Evolutionary conservation across 441 rosid genomes (phyloP).

Genomic region (Gossypium gossypioides): DNA sequence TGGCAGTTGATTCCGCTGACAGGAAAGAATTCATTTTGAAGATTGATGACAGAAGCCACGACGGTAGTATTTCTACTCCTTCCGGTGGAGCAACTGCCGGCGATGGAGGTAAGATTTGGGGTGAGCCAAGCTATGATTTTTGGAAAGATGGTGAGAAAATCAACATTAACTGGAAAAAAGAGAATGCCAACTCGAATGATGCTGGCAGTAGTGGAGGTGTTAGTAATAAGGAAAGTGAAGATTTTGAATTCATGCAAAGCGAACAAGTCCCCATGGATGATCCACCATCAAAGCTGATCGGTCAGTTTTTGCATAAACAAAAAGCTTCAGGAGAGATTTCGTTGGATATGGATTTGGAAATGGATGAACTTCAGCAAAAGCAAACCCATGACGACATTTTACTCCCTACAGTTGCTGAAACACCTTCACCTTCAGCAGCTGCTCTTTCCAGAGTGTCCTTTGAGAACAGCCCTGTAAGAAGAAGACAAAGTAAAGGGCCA

Average conservation of each 20-base stretch:
- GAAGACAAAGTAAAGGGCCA: slow-evolving; percentile 28
- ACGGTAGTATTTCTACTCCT: not conserved
- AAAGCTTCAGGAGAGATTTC: slow-evolving; percentile 59
- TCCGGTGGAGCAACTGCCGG: not conserved
- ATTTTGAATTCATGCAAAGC: slow-evolving; percentile 30
- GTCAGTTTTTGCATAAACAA: slow-evolving; percentile 63
- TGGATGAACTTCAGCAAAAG: slow-evolving; percentile 36
- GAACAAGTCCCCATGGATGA: slow-evolving; percentile 22
- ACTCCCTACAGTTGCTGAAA: slow-evolving; percentile 28
- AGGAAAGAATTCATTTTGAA: slow-evolving; percentile 8
- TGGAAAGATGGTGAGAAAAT: not conserved
- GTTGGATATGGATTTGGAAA: slow-evolving; percentile 47
- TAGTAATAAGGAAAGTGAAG: slow-evolving; percentile 1
- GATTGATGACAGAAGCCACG: not conserved
- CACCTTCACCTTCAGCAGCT: slow-evolving; percentile 11
- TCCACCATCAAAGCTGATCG: slow-evolving; percentile 64
- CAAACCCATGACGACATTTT: not conserved
- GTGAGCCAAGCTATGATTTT: slow-evolving; percentile 10
- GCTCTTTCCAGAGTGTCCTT: slow-evolving; percentile 21
- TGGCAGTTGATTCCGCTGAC: slow-evolving; percentile 12
- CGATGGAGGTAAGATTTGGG: slow-evolving; percentile 9
- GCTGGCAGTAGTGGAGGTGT: not conserved
- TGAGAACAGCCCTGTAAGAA: slow-evolving; percentile 24
- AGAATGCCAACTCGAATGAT: not conserved
- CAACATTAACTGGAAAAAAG: not conserved